Conservation (phyloP, 225 moss, liverwort and hornwort genomes). For the Straminergon stramineum region DNA sequence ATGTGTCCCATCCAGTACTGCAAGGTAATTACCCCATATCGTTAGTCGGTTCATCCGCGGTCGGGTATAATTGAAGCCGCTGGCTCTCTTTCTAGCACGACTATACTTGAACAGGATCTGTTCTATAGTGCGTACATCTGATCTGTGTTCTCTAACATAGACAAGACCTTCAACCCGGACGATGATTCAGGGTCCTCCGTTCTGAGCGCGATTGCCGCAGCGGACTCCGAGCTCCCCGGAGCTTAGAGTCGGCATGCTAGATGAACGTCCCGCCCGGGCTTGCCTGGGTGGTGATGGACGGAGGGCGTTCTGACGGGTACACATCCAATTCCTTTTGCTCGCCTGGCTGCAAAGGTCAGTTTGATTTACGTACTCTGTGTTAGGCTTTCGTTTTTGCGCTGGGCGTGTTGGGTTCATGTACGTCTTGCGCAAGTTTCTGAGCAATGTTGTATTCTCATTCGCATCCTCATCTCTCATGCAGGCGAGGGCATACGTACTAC, state of each 20-base stretch:
- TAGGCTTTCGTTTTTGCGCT: not conserved
- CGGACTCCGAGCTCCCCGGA: not conserved
- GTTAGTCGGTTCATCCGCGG: not conserved
- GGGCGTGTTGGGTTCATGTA: too few species aligned
- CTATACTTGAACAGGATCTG: constrained; percentile 7
- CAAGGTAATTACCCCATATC: not conserved
- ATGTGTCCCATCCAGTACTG: too few species aligned
- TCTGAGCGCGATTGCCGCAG: not conserved
- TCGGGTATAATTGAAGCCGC: not conserved
- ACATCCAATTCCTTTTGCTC: not conserved
- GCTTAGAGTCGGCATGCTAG: not conserved
- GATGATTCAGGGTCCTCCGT: not conserved
- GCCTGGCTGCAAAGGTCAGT: not conserved
- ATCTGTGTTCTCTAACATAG: not conserved
- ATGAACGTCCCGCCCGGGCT: not conserved
- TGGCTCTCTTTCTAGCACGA: rapidly evolving
- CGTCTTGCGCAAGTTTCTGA: not conserved
- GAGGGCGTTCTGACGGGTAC: not conserved
- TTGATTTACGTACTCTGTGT: not conserved
- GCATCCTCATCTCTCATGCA: not conserved
- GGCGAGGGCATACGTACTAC: not conserved
- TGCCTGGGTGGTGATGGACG: not conserved
- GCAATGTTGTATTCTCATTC: not conserved
- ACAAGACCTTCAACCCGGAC: not conserved
- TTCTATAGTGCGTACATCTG: not conserved